Conservation (phyloP, 176 grass and related monocot genomes). For the Aegilops bicornis region DNA sequence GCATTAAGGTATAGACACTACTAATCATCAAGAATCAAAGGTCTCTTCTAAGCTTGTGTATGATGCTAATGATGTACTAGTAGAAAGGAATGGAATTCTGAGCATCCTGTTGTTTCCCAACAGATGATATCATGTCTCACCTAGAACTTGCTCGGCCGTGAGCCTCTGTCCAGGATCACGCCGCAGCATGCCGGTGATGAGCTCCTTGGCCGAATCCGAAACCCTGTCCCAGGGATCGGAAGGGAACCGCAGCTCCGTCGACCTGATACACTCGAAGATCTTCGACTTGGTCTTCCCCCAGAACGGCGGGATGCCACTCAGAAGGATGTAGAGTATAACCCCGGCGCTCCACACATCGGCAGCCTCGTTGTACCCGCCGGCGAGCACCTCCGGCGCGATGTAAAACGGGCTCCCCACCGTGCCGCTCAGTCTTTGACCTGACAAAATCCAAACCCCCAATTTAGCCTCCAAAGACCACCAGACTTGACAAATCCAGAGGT, state of each 20-base stretch:
- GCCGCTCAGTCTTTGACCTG: constrained; percentile 82
- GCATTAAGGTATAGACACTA: neutral
- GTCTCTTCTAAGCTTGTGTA: neutral
- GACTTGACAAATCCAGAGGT: neutral
- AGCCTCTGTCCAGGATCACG: constrained; percentile 67
- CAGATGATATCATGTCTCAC: constrained; percentile 40
- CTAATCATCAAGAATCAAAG: neutral
- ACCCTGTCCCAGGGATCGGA: constrained; percentile 76
- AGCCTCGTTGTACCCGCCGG: constrained; percentile 83
- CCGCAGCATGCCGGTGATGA: constrained; percentile 69
- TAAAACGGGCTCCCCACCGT: constrained; percentile 96
- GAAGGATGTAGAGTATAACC: constrained; percentile 94
- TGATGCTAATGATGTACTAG: neutral
- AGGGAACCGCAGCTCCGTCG: constrained; percentile 72
- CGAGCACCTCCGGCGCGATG: constrained; percentile 90
- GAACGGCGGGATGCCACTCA: constrained; percentile 86
- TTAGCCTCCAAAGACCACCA: constrained; percentile 1
- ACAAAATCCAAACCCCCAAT: constrained; percentile 25
- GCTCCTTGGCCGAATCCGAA: constrained; percentile 73
- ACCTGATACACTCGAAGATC: constrained; percentile 90
- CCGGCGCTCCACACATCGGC: constrained; percentile 92
- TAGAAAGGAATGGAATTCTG: neutral
- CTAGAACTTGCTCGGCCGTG: constrained; percentile 69
- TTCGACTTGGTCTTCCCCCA: constrained; percentile 92
- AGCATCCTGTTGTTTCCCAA: neutral